Percentiles rank a stretch among this genome's conserved stretches.
These are phyloP conservation scores for Grosmannia huntii DNA, from an alignment of 2,329 filamentous ascomycete species.

Conservation along the genomic window DNA sequence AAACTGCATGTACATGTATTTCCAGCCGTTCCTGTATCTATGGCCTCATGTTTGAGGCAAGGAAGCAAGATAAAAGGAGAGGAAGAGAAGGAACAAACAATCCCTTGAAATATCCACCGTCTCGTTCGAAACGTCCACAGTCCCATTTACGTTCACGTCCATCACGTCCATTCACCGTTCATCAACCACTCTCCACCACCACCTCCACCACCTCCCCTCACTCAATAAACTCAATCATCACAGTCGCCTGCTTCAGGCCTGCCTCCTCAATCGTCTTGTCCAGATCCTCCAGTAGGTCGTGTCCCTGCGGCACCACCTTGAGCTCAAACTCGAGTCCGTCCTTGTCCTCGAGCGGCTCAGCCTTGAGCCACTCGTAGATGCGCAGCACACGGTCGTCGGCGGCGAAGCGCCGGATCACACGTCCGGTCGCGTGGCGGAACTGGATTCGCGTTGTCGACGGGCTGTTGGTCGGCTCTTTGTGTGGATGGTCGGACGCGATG, in stretches of 20 bases:
- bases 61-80: not conserved
- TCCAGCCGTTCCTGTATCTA: too few species aligned
- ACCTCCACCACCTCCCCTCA: not conserved
- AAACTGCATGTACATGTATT: too few species aligned
- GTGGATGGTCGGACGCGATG: constrained; percentile 61
- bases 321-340: constrained; percentile 72
- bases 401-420: constrained; percentile 77
- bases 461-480: constrained; percentile 58
- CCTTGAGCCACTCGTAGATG: constrained; percentile 95
- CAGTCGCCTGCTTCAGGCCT: constrained; percentile 80
- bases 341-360: constrained; percentile 70
- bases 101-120: too few species aligned
- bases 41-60: too few species aligned
- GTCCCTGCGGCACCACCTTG: constrained; percentile 63
- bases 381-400: constrained; percentile 64
- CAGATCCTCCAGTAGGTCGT: constrained; percentile 67
- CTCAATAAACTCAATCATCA: constrained; percentile 87
- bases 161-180: too few species aligned
- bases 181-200: too few species aligned
- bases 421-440: constrained; percentile 73
- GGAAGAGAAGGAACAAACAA: constrained; percentile 3
- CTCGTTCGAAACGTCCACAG: too few species aligned
- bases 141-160: not conserved
- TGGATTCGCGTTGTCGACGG: constrained; percentile 75
- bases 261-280: constrained; percentile 66